Conservation (phyloP, 228 moss, liverwort and hornwort genomes). For the Sphagnum magellanicum region DNA sequence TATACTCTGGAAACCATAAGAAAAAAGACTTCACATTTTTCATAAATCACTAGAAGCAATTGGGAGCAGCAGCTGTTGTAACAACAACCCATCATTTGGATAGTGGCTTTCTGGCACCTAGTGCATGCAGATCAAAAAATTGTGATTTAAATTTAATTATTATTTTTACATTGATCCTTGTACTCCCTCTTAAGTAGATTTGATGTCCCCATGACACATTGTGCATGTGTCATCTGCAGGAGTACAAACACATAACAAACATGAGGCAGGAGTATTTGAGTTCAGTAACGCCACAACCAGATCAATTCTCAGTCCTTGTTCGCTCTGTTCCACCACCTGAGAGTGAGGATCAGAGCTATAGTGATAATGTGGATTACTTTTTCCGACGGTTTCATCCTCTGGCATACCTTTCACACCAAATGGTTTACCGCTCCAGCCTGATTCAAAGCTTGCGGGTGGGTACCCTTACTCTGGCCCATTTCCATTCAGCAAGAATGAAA, state of each 20-base stretch:
- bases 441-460: conserved; percentile 62
- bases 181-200: too few relatives aligned
- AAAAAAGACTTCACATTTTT: too few relatives aligned
- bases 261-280: conserved; percentile 49
- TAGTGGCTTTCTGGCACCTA: too few relatives aligned
- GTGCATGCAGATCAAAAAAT: too few relatives aligned
- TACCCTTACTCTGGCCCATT: too few relatives aligned
- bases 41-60: too few relatives aligned
- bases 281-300: conserved; percentile 52
- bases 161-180: too few relatives aligned
- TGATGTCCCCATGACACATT: not conserved
- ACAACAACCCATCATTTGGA: too few relatives aligned
- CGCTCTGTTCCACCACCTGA: conserved; percentile 58
- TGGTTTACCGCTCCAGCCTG: conserved; percentile 59
- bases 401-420: conserved; percentile 69
- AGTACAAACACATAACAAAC: conserved; percentile 50
- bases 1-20: too few relatives aligned
- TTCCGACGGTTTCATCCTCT: conserved; percentile 63
- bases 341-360: conserved; percentile 48
- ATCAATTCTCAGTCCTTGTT: conserved; percentile 87
- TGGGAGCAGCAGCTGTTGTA: too few relatives aligned
- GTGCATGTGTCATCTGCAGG: conserved; percentile 22
- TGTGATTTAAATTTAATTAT: too few relatives aligned
- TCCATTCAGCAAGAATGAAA: too few relatives aligned
- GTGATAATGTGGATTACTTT: conserved; percentile 69